Base-by-base conservation (phyloP, 2,329 filamentous ascomycete genomes). In the Talaromyces sp. region DNA sequence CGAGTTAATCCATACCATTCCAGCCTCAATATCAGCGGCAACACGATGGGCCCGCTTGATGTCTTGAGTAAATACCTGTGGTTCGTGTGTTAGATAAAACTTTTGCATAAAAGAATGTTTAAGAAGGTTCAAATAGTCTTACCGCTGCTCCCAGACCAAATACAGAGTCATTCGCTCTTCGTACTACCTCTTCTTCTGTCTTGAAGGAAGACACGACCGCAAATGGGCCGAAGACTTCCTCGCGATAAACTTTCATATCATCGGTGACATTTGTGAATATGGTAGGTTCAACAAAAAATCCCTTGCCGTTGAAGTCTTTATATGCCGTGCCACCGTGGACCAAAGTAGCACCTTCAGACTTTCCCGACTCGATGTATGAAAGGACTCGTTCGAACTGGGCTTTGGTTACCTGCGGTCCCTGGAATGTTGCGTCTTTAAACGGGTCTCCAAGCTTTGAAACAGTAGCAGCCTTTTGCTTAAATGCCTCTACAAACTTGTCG, bases 341-440 rank as follows among this genome's bases (percentile, higher is more conserved):
- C 62, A 84, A 78, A 19, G 80, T 77, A 65, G 81, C 78, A 60
- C 82, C 81, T 53, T 81, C 79, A 65, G 76, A 76, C 70, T 81
- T 81, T 62, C 79, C 82, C 62, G 86, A 83, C 15, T 80, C 77
- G 58, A 87, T 77, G 66, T 84, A 81, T 30, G 72, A 70, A 69
- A 80, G 80, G 25, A 85, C 81, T 13, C 78, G 78, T 59, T 86
- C 81, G 68, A 81, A 88, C 71, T 88, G 86, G 78, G 83, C 80
- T 65, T 78, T 73, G 72, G 88, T 88, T 64, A 85, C 83, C 6
- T 88, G 72, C 0, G 86, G 86, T 1, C 86, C 88, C 1, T 86
- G 82, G 11, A 69, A 65, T 36, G 70, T 66, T 3, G 64, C 59
- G 22, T 49, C 39, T 32, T 65, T 64, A 25, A 66, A 58, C 57